phyloP scores from a whole-genome alignment of 192 early-diverging fungal species.

The Backusella tuberculispora region DNA sequence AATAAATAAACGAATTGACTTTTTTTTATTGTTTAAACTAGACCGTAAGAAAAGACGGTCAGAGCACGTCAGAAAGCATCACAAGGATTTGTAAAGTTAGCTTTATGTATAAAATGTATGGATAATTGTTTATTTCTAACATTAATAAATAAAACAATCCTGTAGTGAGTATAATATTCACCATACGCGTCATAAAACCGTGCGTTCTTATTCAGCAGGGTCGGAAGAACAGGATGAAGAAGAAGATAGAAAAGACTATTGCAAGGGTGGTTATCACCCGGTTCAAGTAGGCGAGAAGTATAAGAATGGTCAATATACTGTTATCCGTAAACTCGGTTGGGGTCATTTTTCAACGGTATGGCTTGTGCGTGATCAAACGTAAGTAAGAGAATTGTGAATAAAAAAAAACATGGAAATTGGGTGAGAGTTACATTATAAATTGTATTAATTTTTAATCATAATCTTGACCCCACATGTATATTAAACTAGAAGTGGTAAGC shows the following conservation, averaged over 20 bases:
- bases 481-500: conserved; percentile 60
- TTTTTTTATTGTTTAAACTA: background rate
- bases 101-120: background rate
- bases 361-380: conserved; percentile 82
- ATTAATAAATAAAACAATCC: background rate
- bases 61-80: conserved; percentile 7
- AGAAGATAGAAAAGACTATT: conserved; percentile 91
- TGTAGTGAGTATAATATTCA: background rate
- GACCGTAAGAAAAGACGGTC: conserved; percentile 11
- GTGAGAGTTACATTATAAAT: background rate
- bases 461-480: background rate
- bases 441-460: too few relatives aligned
- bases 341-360: conserved; percentile 99
- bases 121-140: background rate
- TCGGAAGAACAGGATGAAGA: conserved; percentile 57
- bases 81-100: conserved; percentile 9
- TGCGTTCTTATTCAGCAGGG: conserved; percentile 18
- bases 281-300: conserved; percentile 83
- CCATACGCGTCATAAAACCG: conserved; percentile 5
- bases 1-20: background rate
- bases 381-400: background rate
- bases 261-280: conserved; percentile 94
- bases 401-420: background rate
- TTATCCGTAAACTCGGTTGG: conserved; percentile 96
- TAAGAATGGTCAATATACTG: conserved; percentile 78